Percentiles rank a stretch among this genome's conserved stretches.
phyloP scores from a whole-genome alignment of 257 asterid species.

The Fraxinus anomala region DNA sequence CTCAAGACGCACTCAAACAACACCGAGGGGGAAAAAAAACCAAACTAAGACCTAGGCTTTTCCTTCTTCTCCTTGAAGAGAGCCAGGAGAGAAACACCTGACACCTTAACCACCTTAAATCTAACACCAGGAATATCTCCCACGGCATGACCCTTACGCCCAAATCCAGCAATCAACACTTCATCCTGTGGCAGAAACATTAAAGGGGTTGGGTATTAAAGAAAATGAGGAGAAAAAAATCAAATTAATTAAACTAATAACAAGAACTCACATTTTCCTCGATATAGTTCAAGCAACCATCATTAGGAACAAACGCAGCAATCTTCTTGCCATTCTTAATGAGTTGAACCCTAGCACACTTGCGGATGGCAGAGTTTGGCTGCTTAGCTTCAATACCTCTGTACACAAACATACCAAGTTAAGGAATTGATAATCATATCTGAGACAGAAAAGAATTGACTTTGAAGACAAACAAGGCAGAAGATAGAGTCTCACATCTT shows the following conservation, averaged over 20 bases:
- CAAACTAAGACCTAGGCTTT: constrained; percentile 61
- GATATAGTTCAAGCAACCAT: constrained; percentile 75
- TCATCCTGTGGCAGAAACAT: constrained; percentile 51
- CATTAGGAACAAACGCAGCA: constrained; percentile 82
- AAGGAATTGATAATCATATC: neutral
- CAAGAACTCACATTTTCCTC: constrained; percentile 65
- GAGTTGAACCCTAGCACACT: constrained; percentile 81
- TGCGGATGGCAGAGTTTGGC: constrained; percentile 85
- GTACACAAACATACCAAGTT: constrained; percentile 1
- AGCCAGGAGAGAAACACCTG: constrained; percentile 75
- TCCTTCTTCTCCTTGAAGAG: constrained; percentile 76
- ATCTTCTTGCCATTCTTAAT: constrained; percentile 81
- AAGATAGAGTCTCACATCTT: constrained; percentile 49
- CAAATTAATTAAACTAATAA: too few relatives aligned
- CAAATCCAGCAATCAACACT: constrained; percentile 85
- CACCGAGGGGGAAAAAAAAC: neutral
- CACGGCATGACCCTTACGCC: constrained; percentile 81
- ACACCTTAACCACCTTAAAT: constrained; percentile 84
- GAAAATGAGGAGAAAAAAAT: neutral
- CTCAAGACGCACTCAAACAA: constrained; percentile 5
- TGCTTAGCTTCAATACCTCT: constrained; percentile 84
- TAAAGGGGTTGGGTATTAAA: neutral
- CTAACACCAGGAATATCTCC: constrained; percentile 90
- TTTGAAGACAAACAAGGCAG: neutral
- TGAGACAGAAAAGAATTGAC: neutral